A percentile compares a stretch with the other conserved stretches of the same genome.
Conservation (phyloP, 768 basidiomycete species). For the Calocybe cyanea region DNA sequence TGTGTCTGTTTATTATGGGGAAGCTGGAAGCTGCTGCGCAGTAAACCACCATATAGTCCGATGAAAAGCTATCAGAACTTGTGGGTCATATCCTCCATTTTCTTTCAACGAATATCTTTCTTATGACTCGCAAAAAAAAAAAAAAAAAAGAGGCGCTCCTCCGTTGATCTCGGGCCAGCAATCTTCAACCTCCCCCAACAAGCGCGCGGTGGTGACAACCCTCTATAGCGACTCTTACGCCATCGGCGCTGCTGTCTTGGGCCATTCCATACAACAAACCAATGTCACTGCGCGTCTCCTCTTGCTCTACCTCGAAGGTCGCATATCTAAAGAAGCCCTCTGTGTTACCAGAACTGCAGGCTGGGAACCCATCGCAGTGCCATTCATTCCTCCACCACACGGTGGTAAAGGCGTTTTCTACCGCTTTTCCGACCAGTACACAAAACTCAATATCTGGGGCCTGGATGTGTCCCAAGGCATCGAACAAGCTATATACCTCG, state of each 20-base stretch:
- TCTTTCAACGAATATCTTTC: too few species aligned
- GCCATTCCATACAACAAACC: constrained; percentile 19
- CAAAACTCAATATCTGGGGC: not conserved
- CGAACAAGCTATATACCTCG: not conserved
- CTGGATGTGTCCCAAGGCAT: not conserved
- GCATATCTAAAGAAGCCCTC: constrained; percentile 33
- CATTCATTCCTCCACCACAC: constrained; percentile 34
- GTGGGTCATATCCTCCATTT: constrained; percentile 9
- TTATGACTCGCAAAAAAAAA: not conserved
- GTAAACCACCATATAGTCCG: constrained; percentile 15
- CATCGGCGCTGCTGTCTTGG: constrained; percentile 24
- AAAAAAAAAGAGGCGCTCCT: constrained; percentile 12
- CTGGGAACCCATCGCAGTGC: constrained; percentile 32
- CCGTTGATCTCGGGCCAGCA: constrained; percentile 8
- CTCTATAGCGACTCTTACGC: constrained; percentile 27
- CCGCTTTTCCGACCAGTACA: constrained; percentile 33
- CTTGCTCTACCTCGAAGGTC: constrained; percentile 24
- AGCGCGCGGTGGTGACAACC: constrained; percentile 22
- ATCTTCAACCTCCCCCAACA: constrained; percentile 1
- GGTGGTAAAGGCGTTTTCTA: constrained; percentile 29
- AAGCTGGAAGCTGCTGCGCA: not conserved
- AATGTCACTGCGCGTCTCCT: constrained; percentile 24
- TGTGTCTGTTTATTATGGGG: constrained; percentile 4
- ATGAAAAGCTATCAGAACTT: constrained; percentile 22
- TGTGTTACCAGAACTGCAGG: constrained; percentile 35